These are phyloP conservation scores for Solanum chilense DNA, from an alignment of 257 asterid species.

Conservation along the genomic window DNA sequence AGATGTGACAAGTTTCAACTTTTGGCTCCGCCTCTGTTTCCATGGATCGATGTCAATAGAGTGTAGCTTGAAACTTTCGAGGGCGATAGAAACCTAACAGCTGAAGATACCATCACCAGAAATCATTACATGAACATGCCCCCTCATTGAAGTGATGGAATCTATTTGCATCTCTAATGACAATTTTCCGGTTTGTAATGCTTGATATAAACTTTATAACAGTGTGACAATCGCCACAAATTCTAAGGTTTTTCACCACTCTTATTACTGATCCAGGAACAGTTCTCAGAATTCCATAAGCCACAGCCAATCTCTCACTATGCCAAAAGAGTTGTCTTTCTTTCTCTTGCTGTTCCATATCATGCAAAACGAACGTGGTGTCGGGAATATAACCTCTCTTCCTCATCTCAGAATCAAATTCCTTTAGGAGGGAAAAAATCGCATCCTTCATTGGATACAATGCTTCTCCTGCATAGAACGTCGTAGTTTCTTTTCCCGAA, in stretches of 20 bases:
- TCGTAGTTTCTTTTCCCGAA: slow-evolving; percentile 47
- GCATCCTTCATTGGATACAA: slow-evolving; percentile 42
- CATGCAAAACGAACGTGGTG: slow-evolving; percentile 54
- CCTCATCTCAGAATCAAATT: slow-evolving; percentile 58
- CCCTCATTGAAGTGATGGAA: slow-evolving; percentile 66
- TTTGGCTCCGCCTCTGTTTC: not conserved
- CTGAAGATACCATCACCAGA: slow-evolving; percentile 26
- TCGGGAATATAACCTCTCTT: slow-evolving; percentile 64
- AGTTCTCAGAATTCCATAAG: slow-evolving; percentile 63
- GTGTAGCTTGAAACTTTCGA: not conserved
- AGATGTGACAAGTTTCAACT: not conserved
- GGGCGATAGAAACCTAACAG: not conserved
- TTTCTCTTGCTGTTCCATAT: slow-evolving; percentile 62
- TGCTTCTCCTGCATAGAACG: slow-evolving; percentile 67
- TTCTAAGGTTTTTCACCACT: slow-evolving; percentile 55
- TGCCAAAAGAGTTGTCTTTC: slow-evolving; percentile 84
- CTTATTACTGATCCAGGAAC: slow-evolving; percentile 38
- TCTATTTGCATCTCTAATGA: slow-evolving; percentile 62
- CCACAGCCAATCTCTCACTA: slow-evolving; percentile 70
- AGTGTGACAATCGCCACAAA: slow-evolving; percentile 63
- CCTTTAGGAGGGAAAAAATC: slow-evolving; percentile 30
- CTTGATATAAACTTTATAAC: slow-evolving; percentile 40
- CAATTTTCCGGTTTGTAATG: slow-evolving; percentile 34
- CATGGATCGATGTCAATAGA: not conserved
- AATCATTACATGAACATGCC: slow-evolving; percentile 48